Conservation (phyloP, 495 filamentous ascomycete species). For the Hypoxylon rickii region DNA sequence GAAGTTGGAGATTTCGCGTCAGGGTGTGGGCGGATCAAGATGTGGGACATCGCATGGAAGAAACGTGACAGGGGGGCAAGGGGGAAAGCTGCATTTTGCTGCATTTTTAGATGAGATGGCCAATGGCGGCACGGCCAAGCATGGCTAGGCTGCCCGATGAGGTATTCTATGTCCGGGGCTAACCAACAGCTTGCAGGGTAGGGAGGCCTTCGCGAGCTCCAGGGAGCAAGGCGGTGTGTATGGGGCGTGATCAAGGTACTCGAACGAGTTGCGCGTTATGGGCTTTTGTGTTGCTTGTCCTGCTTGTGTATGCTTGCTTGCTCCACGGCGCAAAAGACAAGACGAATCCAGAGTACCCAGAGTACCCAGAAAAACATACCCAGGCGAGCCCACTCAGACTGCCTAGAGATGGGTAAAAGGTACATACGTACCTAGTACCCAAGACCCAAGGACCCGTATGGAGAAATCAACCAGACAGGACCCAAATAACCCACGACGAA, state of each 20-base stretch:
- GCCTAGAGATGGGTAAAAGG: no score
- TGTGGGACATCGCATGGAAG: constrained; percentile 51
- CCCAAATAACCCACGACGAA: constrained; percentile 23
- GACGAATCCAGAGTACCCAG: constrained; percentile 7
- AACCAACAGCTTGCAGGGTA: constrained; percentile 44
- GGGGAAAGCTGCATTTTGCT: constrained; percentile 46
- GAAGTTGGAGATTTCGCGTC: constrained; percentile 38
- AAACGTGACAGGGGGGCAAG: constrained; percentile 46
- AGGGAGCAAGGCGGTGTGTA: constrained; percentile 39
- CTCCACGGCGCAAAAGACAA: not conserved
- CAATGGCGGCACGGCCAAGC: constrained; percentile 46
- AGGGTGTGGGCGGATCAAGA: constrained; percentile 49
- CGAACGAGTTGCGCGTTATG: constrained; percentile 24
- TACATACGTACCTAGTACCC: not conserved
- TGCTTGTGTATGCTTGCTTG: constrained; percentile 18
- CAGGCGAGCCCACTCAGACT: no score
- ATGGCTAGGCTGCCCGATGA: constrained; percentile 49
- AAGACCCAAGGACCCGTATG: no score
- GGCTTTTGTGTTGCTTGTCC: no score
- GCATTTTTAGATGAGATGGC: constrained; percentile 52
- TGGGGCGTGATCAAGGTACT: constrained; percentile 32
- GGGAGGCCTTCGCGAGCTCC: constrained; percentile 32
- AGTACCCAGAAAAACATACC: not conserved
- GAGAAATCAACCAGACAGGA: no score
- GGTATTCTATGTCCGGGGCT: constrained; percentile 50